These are phyloP conservation scores for Jacaranda mimosifolia DNA, from an alignment of 257 asterid genomes.

Conservation along the genomic window DNA sequence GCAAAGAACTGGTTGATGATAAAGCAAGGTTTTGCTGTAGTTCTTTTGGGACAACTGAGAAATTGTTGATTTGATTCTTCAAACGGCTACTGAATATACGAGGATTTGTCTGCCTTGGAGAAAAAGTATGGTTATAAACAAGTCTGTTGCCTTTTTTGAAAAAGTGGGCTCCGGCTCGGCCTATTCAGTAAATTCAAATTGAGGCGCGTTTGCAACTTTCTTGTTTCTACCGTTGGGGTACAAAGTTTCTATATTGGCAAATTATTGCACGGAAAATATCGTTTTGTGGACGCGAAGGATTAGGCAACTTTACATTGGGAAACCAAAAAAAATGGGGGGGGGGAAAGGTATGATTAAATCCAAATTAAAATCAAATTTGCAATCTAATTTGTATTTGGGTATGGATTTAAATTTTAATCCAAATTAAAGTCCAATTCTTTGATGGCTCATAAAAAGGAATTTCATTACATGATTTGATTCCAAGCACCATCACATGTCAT, in stretches of 20 bases:
- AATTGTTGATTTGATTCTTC: constrained; percentile 23
- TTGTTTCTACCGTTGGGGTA: constrained; percentile 21
- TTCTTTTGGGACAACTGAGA: constrained; percentile 24
- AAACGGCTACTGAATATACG: constrained; percentile 49
- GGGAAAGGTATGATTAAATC: no score
- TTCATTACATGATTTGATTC: no score
- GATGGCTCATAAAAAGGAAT: no score
- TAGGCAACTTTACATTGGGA: no score
- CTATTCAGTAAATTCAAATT: constrained; percentile 40
- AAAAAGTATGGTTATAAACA: background rate
- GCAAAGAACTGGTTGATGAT: background rate
- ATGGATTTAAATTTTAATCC: no score
- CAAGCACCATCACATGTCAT: no score
- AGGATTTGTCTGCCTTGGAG: background rate
- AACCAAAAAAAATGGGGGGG: no score
- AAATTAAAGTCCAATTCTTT: no score
- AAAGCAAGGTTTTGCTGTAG: constrained; percentile 24
- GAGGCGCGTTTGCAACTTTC: constrained; percentile 36
- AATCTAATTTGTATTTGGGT: no score
- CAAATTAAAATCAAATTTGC: no score
- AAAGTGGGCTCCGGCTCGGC: constrained; percentile 24
- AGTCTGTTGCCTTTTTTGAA: constrained; percentile 20
- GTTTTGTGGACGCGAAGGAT: no score
- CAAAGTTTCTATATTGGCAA: background rate
- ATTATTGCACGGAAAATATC: no score